Evolutionary conservation across 306 rosid species (phyloP), one percentile per base, ranked within the genome.

Genomic region (Corylus heterophylla): DNA sequence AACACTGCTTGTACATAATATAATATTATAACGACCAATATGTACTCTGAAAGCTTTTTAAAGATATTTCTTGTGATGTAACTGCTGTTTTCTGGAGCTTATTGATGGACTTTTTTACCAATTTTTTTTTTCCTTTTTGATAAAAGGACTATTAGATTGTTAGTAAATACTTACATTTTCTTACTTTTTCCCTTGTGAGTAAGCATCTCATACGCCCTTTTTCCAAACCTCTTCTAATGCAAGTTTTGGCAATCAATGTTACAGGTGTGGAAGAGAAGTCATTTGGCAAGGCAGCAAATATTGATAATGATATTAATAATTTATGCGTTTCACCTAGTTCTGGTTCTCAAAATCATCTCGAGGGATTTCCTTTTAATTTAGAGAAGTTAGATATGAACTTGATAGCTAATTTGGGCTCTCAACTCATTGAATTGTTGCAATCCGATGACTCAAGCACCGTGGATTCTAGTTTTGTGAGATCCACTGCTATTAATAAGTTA

Each of bases 251-350:
- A 8, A 68, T 49, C 73, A 69, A 76, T 83, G 51, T 75, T 4
- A 80, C 89, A 96, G 99, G 97, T 63, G 68, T 89, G 86, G 97
- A 92, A 80, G 99, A 89, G 81, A 93, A 91, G 74, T 74, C 88
- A 71, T 90, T 82, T 75, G 90, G 83, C 35, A 91, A 89, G 90
- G 61, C 82, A 49, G 84, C 78, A 7, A 81, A 68, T 85, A 69
- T 73, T 42, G 98, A 90, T 80, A 87, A 76, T 76, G 87, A 91
- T 84, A 75, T 71, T 66, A 84, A 85, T 79, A 88, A 87, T 79
- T 44, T 87, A 83, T 84, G 81, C 55, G 79, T 82, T 81, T 90
- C 94, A 20, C 87, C 96, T 55, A 82, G 79, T 78, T 82, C 85
- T 13, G 85, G 77, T 55, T 73, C 80, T 72, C 92, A 80, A 75